Conservation (phyloP, 139 green algal genomes). For the Limnomonas spitsbergensis region DNA sequence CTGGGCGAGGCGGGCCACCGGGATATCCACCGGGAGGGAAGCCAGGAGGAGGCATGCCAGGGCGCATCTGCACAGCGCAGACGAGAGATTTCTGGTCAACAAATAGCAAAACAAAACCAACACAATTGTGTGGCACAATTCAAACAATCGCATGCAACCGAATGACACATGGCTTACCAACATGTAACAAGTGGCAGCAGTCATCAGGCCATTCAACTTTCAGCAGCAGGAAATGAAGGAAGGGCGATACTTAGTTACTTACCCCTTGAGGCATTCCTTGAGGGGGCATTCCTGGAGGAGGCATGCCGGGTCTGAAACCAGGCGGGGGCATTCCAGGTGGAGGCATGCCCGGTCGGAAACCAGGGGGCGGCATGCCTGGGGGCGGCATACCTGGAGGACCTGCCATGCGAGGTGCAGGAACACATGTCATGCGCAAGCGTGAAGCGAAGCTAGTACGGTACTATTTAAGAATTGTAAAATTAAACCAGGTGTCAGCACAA, state of each 20-base stretch:
- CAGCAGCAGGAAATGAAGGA: too few species aligned
- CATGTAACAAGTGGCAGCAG: too few species aligned
- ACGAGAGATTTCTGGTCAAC: background rate
- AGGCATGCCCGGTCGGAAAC: conserved; percentile 41
- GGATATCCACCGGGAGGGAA: conserved; percentile 22
- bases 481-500: too few species aligned
- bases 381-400: conserved; percentile 18
- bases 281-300: conserved; percentile 32
- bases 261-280: background rate
- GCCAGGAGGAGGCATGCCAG: conserved; percentile 5
- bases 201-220: too few species aligned
- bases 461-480: too few species aligned
- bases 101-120: too few species aligned
- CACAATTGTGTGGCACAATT: too few species aligned
- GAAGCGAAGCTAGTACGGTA: too few species aligned
- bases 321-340: conserved; percentile 39
- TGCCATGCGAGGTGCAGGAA: too few species aligned
- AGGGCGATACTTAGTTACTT: background rate
- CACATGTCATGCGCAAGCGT: too few species aligned
- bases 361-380: conserved; percentile 41
- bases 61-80: conserved; percentile 15
- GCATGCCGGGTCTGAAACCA: conserved; percentile 24
- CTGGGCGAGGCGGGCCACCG: conserved; percentile 17
- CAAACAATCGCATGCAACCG: too few species aligned
- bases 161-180: too few species aligned